These are phyloP conservation scores for Xylariaceae sp. DNA, from an alignment of 2,329 filamentous ascomycete genomes.

Conservation along the genomic window DNA sequence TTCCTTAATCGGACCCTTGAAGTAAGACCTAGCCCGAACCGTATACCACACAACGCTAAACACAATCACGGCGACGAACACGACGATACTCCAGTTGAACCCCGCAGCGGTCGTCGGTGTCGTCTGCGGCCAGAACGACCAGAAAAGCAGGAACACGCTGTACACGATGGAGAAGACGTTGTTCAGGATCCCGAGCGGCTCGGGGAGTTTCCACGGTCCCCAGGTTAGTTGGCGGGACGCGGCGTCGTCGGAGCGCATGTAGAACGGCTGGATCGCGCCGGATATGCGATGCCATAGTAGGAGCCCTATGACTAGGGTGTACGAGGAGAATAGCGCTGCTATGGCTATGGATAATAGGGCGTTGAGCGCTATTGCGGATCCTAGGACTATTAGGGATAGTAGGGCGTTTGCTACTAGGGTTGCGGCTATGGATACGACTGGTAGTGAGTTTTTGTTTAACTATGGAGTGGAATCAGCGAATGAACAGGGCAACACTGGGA, in stretches of 20 bases:
- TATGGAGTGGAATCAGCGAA: background rate
- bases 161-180: conserved; percentile 52
- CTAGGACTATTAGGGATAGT: conserved; percentile 29
- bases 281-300: conserved; percentile 39
- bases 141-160: conserved; percentile 53
- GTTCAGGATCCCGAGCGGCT: conserved; percentile 48
- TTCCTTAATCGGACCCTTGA: conserved; percentile 41
- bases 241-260: background rate
- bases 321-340: conserved; percentile 42
- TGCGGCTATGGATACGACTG: conserved; percentile 21
- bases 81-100: conserved; percentile 47
- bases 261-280: conserved; percentile 27
- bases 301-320: conserved; percentile 38
- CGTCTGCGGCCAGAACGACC: conserved; percentile 47
- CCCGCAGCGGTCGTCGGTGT: conserved; percentile 33
- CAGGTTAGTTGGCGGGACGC: conserved; percentile 33
- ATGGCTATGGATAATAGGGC: conserved; percentile 42
- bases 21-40: conserved; percentile 39
- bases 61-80: conserved; percentile 40
- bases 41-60: conserved; percentile 47
- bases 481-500: background rate
- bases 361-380: conserved; percentile 38
- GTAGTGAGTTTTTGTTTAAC: conserved; percentile 23
- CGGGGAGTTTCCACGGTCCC: conserved; percentile 54
- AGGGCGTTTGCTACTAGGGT: conserved; percentile 24